Evolutionary conservation across 2,329 filamentous ascomycete genomes (phyloP), one percentile per base, ranked within the genome.

Genomic region (Alternaria panax): DNA sequence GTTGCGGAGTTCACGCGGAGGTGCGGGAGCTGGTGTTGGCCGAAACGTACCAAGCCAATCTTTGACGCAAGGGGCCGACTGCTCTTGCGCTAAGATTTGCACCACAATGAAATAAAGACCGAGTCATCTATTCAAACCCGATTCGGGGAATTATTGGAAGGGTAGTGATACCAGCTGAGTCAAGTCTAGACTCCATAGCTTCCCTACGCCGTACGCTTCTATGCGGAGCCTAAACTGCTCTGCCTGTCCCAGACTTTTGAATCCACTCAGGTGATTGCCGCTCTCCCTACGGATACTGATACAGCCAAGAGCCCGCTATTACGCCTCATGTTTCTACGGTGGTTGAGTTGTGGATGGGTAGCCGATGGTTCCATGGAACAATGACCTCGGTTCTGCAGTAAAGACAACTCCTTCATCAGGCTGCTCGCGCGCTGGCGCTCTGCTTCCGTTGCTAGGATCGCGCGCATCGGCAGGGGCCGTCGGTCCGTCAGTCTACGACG

Each of bases 21-120:
- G 70, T 74, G 60, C 63, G 46, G 60, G 59, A 64, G 67, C 60
- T 64, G 52, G 54, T 47, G 62, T 62, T 65, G 61, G 64, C 67
- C 68, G 71, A 73, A 72, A 75, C 71, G 59, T 40, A 56, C 67
- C 65, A 72, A 72, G 69, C 69, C 64, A 60, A 47, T 59, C 53
- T 65, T 67, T 70, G 67, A 67, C 65, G 66, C 69, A 60, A 58
- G 54, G 57, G 52, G 47, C 52, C 20, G 16, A 59, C 46, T 36
- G 42, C 59, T 54, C 28, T 41, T 48, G 45, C 45, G 18, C 28
- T 24, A 48, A 36, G 20, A 67, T 54, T 30, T 55, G 59, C 48
- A 43, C 55, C 64, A 75, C 65, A 74, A 76, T 73, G 65, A 63
- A 59, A 14, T 51, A 45, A 51, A 58, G 51, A 41, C 51, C 46